Conservation (phyloP, 2,329 filamentous ascomycete genomes). For the Fusarium hostae region DNA sequence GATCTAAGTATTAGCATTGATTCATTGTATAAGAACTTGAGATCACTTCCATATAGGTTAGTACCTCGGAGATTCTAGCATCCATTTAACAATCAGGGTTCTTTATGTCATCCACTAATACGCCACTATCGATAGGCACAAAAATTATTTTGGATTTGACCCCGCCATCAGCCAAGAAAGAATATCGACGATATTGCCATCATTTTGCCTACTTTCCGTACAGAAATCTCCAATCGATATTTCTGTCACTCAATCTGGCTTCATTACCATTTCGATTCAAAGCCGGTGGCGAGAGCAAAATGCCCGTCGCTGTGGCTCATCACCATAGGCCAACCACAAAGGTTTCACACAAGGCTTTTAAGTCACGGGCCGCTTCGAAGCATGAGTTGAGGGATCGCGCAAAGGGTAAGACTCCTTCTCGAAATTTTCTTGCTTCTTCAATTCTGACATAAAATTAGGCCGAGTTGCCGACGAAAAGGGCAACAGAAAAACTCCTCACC, state of each 20-base stretch:
- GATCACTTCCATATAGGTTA: no score
- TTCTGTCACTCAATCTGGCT: slow-evolving; percentile 62
- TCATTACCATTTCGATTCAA: slow-evolving; percentile 89
- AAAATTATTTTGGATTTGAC: slow-evolving; percentile 54
- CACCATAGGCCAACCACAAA: slow-evolving; percentile 96
- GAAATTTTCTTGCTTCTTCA: background rate
- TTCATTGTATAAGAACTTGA: no score
- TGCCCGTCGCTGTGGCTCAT: slow-evolving; percentile 79
- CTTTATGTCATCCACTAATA: slow-evolving; percentile 3
- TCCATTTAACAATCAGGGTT: background rate
- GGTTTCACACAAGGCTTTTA: slow-evolving; percentile 87
- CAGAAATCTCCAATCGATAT: slow-evolving; percentile 4
- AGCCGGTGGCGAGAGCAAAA: slow-evolving; percentile 77
- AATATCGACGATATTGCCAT: slow-evolving; percentile 45
- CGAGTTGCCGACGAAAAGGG: slow-evolving; percentile 81
- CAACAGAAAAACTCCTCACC: slow-evolving; percentile 86
- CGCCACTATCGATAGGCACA: slow-evolving; percentile 52
- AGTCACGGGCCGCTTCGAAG: slow-evolving; percentile 91
- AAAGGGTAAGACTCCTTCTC: slow-evolving; percentile 72
- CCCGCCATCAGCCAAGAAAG: slow-evolving; percentile 52
- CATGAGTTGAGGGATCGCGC: slow-evolving; percentile 83
- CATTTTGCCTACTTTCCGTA: slow-evolving; percentile 24
- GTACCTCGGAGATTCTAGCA: background rate
- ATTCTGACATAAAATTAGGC: slow-evolving; percentile 60
- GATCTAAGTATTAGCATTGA: no score